These are phyloP conservation scores for Macrotyloma uniflorum DNA, from an alignment of 306 rosid genomes.

Conservation along the genomic window DNA sequence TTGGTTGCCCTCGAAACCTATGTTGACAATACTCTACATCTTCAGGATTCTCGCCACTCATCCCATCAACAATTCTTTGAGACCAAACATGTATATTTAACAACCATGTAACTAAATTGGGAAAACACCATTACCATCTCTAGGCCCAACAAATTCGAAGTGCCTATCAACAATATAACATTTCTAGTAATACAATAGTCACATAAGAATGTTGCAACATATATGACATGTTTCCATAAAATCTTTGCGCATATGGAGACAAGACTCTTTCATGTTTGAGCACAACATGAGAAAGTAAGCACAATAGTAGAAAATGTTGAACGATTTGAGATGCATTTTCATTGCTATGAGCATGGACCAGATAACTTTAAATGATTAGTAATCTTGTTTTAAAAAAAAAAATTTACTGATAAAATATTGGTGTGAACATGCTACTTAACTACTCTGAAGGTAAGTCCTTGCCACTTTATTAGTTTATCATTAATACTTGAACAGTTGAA, in stretches of 20 bases:
- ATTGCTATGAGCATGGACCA: background rate
- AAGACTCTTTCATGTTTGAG: background rate
- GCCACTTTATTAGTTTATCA: background rate
- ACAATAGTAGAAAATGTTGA: background rate
- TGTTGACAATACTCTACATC: too few species aligned
- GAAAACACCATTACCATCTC: too few species aligned
- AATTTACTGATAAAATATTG: background rate
- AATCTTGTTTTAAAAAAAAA: background rate
- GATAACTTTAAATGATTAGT: background rate
- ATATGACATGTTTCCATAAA: background rate
- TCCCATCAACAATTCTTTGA: too few species aligned
- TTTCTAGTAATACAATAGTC: too few species aligned
- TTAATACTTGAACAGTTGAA: background rate
- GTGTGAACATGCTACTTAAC: background rate
- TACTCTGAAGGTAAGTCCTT: background rate
- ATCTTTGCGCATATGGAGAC: background rate
- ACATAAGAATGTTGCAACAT: background rate
- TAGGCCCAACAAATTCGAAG: too few species aligned
- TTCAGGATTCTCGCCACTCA: too few species aligned
- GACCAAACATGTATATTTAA: too few species aligned
- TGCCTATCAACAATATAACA: too few species aligned
- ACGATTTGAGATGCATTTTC: background rate
- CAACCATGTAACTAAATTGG: too few species aligned
- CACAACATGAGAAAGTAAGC: background rate
- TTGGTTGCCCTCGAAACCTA: too few species aligned